Base-by-base conservation (phyloP, 2,329 filamentous ascomycete genomes). In the Rhynchosporium secalis region DNA sequence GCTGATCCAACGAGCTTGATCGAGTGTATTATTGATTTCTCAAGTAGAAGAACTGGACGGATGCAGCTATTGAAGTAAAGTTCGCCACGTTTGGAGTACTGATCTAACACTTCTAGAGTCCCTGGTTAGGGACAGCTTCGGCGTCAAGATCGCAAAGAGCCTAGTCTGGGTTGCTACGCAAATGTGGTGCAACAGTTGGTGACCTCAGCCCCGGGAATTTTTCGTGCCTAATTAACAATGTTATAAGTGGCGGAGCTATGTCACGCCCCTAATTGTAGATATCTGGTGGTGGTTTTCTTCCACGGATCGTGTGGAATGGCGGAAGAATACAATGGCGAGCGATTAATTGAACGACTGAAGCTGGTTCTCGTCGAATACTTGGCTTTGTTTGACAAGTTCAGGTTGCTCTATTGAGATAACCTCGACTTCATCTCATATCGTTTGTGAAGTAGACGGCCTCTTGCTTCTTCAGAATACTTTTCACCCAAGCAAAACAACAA, bases 131-230 rank as follows among this genome's bases (percentile, higher is more conserved):
- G 6, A n/a, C 7, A 46, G n/a, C 3, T 52, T 52, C 33, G 49
- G 33, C 26, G 49, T 38, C 15, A 38, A 52, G 8, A 26, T 20
- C 49, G n/a, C 20, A 54, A 8, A 41, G 3, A 41, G 36, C 26
- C 20, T 41, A 54, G 36, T 41, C 20, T 7, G 36, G 28, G 8
- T 20, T 54, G 33, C 49, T 3, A 26, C 9, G n/a, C 31, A 28
- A 15, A 52, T n/a, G 49, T 33, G 28, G 51, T 54, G 49, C 49
- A 54, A 54, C 49, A 20, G 3, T 33, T 13, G 33, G 51, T n/a
- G 49, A 41, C 51, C 10, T 54, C 33, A 28, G 51, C 36, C 51
- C 51, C 36, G 33, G 51, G 51, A 20, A 20, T 20, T 1, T 20
- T 20, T 1, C 20, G 20, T 20, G 20, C 20, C 20, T 20, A 52